These are phyloP conservation scores for Hura crepitans DNA, from an alignment of 441 rosid species.

Conservation along the genomic window DNA sequence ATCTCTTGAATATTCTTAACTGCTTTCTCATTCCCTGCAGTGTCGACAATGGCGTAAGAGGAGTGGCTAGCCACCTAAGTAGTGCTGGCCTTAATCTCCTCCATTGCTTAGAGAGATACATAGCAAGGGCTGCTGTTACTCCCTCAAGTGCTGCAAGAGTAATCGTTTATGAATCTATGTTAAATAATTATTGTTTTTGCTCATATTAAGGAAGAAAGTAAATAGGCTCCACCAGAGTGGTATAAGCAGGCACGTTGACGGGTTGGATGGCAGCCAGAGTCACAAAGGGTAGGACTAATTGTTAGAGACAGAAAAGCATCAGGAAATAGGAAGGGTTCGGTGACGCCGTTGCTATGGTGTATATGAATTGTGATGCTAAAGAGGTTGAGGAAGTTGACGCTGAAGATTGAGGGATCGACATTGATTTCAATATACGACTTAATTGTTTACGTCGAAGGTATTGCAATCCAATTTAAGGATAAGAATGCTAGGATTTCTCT, in stretches of 20 bases:
- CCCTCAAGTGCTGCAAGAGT: conserved; percentile 93
- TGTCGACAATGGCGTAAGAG: background rate
- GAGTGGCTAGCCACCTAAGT: too few relatives aligned
- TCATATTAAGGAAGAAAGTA: conserved; percentile 77
- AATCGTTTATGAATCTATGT: conserved; percentile 86
- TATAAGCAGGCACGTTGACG: conserved; percentile 27
- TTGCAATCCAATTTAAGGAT: too few relatives aligned
- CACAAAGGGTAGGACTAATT: conserved; percentile 34
- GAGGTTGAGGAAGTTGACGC: too few relatives aligned
- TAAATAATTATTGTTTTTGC: conserved; percentile 87
- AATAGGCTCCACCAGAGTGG: conserved; percentile 51
- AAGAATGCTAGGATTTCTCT: too few relatives aligned
- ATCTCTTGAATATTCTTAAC: conserved; percentile 47
- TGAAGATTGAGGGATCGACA: too few relatives aligned
- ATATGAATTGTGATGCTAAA: conserved; percentile 35
- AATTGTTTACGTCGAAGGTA: too few relatives aligned
- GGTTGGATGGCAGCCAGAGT: conserved; percentile 20
- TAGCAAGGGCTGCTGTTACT: conserved; percentile 92
- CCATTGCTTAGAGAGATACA: too few relatives aligned
- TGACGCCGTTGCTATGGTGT: conserved; percentile 27
- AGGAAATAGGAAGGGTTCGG: conserved; percentile 39
- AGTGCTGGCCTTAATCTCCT: too few relatives aligned
- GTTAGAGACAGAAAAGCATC: conserved; percentile 46
- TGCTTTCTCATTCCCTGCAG: conserved; percentile 53
- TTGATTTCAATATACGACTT: background rate